phyloP scores from a whole-genome alignment of 305 asterid genomes.

The Fraxinus greggii region DNA sequence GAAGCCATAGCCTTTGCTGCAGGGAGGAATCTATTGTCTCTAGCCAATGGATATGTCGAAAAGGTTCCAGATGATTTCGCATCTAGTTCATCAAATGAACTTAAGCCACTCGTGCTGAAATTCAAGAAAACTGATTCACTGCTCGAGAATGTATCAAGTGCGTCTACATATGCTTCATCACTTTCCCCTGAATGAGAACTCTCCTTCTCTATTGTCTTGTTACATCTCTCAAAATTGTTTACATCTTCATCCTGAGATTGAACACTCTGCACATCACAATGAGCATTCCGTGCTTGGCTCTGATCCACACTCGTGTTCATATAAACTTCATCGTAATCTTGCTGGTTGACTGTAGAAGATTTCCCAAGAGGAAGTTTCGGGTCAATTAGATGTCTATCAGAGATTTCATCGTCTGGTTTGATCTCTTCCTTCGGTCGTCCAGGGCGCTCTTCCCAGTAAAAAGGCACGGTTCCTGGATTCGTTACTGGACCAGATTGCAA shows the following conservation, averaged over 20 bases:
- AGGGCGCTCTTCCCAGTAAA: slow-evolving; percentile 78
- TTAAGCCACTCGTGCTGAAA: slow-evolving; percentile 68
- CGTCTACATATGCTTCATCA: slow-evolving; percentile 62
- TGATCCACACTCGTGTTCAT: slow-evolving; percentile 11
- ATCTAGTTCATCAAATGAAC: slow-evolving; percentile 48
- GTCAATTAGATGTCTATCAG: slow-evolving; percentile 34
- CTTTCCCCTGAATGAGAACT: slow-evolving; percentile 45
- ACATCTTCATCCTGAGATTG: slow-evolving; percentile 25
- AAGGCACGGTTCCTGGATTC: slow-evolving; percentile 71
- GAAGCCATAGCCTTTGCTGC: slow-evolving; percentile 86
- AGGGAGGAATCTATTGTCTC: slow-evolving; percentile 76
- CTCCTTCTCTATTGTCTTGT: slow-evolving; percentile 24
- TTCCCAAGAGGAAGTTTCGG: slow-evolving; percentile 76
- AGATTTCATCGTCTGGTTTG: slow-evolving; percentile 14
- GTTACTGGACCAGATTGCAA: slow-evolving; percentile 73
- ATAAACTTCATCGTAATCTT: slow-evolving; percentile 29
- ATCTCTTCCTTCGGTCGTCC: slow-evolving; percentile 64
- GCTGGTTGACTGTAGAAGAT: slow-evolving; percentile 33
- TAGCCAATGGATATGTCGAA: slow-evolving; percentile 38
- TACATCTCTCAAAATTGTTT: slow-evolving; percentile 23
- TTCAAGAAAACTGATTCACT: slow-evolving; percentile 63
- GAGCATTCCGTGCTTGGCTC: slow-evolving; percentile 19
- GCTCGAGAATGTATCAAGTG: slow-evolving; percentile 63
- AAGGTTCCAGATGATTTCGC: slow-evolving; percentile 29
- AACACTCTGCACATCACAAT: slow-evolving; percentile 5